Evolutionary conservation across 345 rosid genomes (phyloP), one percentile per base, ranked within the genome.

Genomic region (Sisymbrium irio): DNA sequence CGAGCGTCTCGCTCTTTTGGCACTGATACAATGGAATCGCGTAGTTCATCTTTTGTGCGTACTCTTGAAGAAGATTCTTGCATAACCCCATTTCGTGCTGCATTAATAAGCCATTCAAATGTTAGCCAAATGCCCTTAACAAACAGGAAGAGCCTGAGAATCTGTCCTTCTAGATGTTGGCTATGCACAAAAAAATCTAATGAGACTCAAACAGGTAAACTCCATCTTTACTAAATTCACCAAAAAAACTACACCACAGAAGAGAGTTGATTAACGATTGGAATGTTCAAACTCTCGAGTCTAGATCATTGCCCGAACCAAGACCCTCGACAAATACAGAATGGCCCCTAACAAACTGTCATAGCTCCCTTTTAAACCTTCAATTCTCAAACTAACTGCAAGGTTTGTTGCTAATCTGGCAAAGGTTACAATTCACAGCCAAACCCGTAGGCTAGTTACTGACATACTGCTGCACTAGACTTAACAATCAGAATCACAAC

Each of bases 11-110:
- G 15, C 62, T 80, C 78, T 72, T 86, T 73, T 74, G 77, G 71
- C 91, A 86, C 35, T 68, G 80, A 69, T 92, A 95, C 30, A 83
- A 0, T 6, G 98, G 98, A 71, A 87, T 90, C 2, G 98, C 96
- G 54, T 81, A 87, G 69, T 92, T 92, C 99, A 85, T 92, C 84
- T 90, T 95, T 73, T 92, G 98, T 7, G 98, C 99, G 72, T 87
- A 95, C 80, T 90, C 98, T 76, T 90, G 96, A 69, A 95, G 90
- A 51, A 95, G 83, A 74, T 90, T 92, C 80, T 95, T 92, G 87
- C 98, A 88, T 54, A 92, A 78, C 12, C 96, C 97, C 19, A 86
- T 88, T 79, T 90, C 96, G 19, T 86, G 90, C 99, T 95, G 85
- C 69, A 80, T 56, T 40, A 28, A 42, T 10, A 45, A 50, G 50